phyloP scores from a whole-genome alignment of 305 asterid species.

The Fraxinus albicans region DNA sequence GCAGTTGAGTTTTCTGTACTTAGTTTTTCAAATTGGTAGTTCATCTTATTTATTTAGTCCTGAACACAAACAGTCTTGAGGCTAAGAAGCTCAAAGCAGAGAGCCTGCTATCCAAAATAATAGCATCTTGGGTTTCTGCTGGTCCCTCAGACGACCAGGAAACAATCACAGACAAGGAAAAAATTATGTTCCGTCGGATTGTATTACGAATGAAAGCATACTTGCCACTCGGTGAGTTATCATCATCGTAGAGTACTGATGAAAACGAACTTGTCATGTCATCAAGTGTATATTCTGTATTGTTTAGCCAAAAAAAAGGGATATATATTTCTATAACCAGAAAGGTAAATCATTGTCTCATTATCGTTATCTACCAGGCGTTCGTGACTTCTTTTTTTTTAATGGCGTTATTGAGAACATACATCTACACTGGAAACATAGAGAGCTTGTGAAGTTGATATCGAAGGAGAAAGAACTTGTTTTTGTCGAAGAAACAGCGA shows the following conservation, averaged over 20 bases:
- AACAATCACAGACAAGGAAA: conserved; percentile 94
- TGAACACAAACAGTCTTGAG: conserved; percentile 64
- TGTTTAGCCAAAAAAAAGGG: neutral
- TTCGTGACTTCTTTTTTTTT: conserved; percentile 59
- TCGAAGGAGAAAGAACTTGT: conserved; percentile 79
- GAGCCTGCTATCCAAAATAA: conserved; percentile 72
- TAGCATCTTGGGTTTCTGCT: conserved; percentile 81
- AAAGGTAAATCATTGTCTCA: conserved; percentile 21
- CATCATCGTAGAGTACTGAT: conserved; percentile 15
- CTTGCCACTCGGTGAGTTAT: conserved; percentile 83
- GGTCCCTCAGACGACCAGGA: conserved; percentile 92
- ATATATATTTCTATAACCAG: neutral
- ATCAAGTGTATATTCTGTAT: neutral
- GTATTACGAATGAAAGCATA: conserved; percentile 92
- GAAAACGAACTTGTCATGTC: conserved; percentile 13
- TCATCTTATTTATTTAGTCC: conserved; percentile 14
- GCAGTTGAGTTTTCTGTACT: neutral
- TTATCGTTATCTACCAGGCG: conserved; percentile 49
- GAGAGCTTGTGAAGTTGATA: conserved; percentile 92
- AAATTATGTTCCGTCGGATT: conserved; percentile 76
- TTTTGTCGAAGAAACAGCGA: conserved; percentile 90
- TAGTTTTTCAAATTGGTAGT: conserved; percentile 12
- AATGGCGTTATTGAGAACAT: conserved; percentile 98
- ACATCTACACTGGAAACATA: conserved; percentile 98
- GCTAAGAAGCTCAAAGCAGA: conserved; percentile 91